phyloP scores from a whole-genome alignment of 2,329 filamentous ascomycete genomes.

The Alternaria ventricosa region DNA sequence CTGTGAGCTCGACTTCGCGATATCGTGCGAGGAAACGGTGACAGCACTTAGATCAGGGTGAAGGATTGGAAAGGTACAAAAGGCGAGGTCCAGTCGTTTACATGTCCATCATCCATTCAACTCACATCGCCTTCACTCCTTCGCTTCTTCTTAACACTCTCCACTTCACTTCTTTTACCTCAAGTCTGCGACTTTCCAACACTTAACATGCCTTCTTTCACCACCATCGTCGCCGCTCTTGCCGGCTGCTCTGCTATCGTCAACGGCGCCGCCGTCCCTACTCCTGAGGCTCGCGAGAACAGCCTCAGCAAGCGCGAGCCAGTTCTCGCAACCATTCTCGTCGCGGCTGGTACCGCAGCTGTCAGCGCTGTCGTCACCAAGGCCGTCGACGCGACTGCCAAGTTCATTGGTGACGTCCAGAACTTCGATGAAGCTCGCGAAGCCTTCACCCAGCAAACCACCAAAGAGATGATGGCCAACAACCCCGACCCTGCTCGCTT shows the following conservation, averaged over 20 bases:
- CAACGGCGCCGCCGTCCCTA: conserved; percentile 8
- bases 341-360: conserved; percentile 9
- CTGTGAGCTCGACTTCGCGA: not conserved
- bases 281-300: conserved; percentile 1
- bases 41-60: not conserved
- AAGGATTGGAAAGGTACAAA: not conserved
- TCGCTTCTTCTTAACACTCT: not conserved
- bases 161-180: not conserved
- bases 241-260: conserved; percentile 4
- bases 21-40: not conserved
- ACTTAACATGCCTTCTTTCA: conserved; percentile 10
- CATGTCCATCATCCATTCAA: not conserved
- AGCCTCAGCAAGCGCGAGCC: conserved; percentile 8
- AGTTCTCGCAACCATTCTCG: conserved; percentile 5
- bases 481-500: conserved; percentile 8
- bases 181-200: conserved; percentile 6
- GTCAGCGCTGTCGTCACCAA: conserved; percentile 10
- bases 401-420: conserved; percentile 7
- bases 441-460: conserved; percentile 11
- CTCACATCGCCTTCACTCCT: not conserved
- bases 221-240: conserved; percentile 6
- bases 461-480: conserved; percentile 4
- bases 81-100: not conserved
- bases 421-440: conserved; percentile 10
- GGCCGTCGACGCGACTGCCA: conserved; percentile 1